Evolutionary conservation across 345 rosid species (phyloP), one percentile per base, ranked within the genome.

Genomic region (Salix dunnii): DNA sequence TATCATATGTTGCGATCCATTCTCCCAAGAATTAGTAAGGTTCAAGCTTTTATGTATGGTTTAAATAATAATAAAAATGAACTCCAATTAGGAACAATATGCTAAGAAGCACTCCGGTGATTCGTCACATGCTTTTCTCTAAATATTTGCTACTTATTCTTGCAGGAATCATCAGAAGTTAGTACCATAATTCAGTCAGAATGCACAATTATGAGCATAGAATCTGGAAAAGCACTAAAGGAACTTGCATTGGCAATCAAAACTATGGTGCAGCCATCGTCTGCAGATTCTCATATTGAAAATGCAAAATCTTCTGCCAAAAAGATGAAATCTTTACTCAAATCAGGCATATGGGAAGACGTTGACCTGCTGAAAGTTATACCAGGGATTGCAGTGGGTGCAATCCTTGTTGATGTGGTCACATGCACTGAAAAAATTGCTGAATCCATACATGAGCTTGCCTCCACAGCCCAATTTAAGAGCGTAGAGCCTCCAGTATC

Each of bases 391-490:
- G 85, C 91, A 0, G 84, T 88, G 16, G 81, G 84, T 70, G 87
- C 92, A 0, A 72, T 89, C 2, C 84, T 92, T 6, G 82, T 78
- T 27, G 93, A 90, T 17, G 82, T 89, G 33, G 85, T 87, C 30
- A 68, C 81, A 8, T 81, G 85, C 76, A 86, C 85, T 1, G 85
- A 89, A 48, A 79, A 79, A 58, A 86, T 90, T 38, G 84, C 86
- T 7, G 90, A 89, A 63, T 80, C 88, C 0, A 79, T 86, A 43
- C 68, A 83, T 46, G 87, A 88, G 71, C 86, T 91, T 23, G 87
- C 92, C 40, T 81, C 88, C 1, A 70, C 74, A 23, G 91, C 89
- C 2, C 68, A 72, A 6, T 90, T 90, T 71, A 76, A 82, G 71
- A 81, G 46, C 33, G 30, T 3, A 40, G 83, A 89, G 17, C 33